These are phyloP conservation scores for Zangia roseola DNA, from an alignment of 768 basidiomycete genomes.

Conservation along the genomic window DNA sequence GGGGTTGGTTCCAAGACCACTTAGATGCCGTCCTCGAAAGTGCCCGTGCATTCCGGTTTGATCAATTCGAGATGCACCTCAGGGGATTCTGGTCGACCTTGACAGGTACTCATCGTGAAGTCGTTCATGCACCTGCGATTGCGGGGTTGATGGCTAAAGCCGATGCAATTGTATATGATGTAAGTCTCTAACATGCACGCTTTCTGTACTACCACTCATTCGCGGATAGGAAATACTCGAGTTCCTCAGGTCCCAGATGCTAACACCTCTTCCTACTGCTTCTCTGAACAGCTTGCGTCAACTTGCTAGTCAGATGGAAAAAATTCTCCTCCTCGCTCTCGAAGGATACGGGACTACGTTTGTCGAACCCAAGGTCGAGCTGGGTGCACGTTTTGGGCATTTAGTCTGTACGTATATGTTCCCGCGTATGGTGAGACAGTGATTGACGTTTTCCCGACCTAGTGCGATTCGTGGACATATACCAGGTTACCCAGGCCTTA, in stretches of 20 bases:
- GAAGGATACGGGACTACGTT: slow-evolving; percentile 86
- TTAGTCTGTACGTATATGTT: slow-evolving; percentile 66
- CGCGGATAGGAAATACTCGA: slow-evolving; percentile 78
- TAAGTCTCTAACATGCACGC: slow-evolving; percentile 42
- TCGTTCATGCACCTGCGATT: slow-evolving; percentile 86
- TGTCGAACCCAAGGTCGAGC: slow-evolving; percentile 87
- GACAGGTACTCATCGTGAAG: slow-evolving; percentile 74
- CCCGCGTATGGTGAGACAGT: not conserved
- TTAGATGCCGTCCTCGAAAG: slow-evolving; percentile 79
- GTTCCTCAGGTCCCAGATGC: slow-evolving; percentile 79
- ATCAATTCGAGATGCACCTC: slow-evolving; percentile 86
- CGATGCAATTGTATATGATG: slow-evolving; percentile 89
- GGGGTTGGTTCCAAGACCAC: slow-evolving; percentile 92
- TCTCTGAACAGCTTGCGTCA: slow-evolving; percentile 73
- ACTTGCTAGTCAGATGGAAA: slow-evolving; percentile 90
- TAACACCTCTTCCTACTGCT: slow-evolving; percentile 67
- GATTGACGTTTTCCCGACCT: slow-evolving; percentile 13
- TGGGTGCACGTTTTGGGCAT: slow-evolving; percentile 89
- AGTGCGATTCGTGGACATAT: slow-evolving; percentile 92
- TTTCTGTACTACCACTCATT: slow-evolving; percentile 15
- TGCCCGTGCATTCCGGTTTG: slow-evolving; percentile 75
- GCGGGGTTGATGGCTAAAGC: slow-evolving; percentile 88
- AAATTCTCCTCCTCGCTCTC: slow-evolving; percentile 76
- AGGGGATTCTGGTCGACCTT: slow-evolving; percentile 83
- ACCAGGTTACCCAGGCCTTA: slow-evolving; percentile 87